Evolutionary conservation across 495 filamentous ascomycete species (phyloP), one percentile per base, ranked within the genome.

Genomic region (Neurospora sp.): DNA sequence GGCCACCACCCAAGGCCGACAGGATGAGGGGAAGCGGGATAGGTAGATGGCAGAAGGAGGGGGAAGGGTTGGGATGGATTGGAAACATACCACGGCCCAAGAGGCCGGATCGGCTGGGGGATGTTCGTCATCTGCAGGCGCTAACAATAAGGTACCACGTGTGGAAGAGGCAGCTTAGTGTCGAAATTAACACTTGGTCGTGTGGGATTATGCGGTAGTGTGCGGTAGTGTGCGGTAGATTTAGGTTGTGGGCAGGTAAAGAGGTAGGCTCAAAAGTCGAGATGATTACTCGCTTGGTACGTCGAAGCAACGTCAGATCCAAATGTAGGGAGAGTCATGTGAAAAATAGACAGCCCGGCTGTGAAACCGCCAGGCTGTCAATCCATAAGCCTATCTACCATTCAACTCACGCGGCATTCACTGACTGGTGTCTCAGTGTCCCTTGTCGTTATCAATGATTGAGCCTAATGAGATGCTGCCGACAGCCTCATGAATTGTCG

Each of bases 21-120:
- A 7, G 54, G 13, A 66, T 66, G 54, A 66, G 54, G 54, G 54
- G 54, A 62, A 62, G 54, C 54, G 54, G 54, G 24, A 66, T 34
- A 66, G 54, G 54, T 62, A 31, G 48, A 66, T 34, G 15, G 31
- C 54, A 31, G 15, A 66, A 15, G 24, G 24, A 17, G 31, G n/a
- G 45, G 45, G 4, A 59, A 31, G 54, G 54, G 28, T 31, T 54
- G 10, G 24, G 54, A 62, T 66, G 28, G 15, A 15, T 62, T 34
- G 54, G 15, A 5, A 15, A 71, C 70, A n/a, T 71, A 77, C 76
- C 71, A 69, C 19, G 74, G 76, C 72, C 72, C 74, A 24, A 77
- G 76, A 34, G 74, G 71, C 42, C 76, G 76, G 45, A 38, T 70
- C 24, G 42, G 24, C 28, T 34, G 39, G 15, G 45, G 34, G 28